A percentile compares a stretch with the other conserved stretches of the same genome.
phyloP scores from a whole-genome alignment of 2,329 filamentous ascomycete species.

The Sporothrix mexicana region DNA sequence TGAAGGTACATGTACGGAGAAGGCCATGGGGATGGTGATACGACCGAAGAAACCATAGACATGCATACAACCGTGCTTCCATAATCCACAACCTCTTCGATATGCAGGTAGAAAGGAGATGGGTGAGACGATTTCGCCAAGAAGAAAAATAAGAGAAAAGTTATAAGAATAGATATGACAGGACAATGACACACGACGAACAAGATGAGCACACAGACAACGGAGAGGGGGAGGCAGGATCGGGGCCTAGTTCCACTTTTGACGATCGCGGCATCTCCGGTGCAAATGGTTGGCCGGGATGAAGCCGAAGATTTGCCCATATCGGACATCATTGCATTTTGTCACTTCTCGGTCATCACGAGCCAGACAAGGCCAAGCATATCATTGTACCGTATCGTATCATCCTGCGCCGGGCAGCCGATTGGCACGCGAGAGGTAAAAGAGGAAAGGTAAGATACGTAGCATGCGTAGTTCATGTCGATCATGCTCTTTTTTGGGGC shows the following conservation, averaged over 20 bases:
- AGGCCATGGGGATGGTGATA: conserved; percentile 13
- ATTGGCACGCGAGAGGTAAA: background rate
- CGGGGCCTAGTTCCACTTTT: background rate
- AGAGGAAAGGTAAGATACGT: too few species aligned
- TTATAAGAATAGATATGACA: background rate
- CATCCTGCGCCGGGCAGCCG: background rate
- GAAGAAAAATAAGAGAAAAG: background rate
- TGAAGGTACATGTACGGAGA: background rate
- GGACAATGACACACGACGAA: background rate
- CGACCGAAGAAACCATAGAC: background rate
- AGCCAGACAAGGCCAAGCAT: background rate
- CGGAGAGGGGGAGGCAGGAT: conserved; percentile 12
- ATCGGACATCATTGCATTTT: background rate
- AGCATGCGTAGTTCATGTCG: conserved; percentile 8
- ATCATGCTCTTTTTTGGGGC: background rate
- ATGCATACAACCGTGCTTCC: conserved; percentile 16
- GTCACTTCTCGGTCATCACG: background rate
- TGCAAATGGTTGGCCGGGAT: conserved; percentile 17
- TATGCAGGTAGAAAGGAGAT: conserved; percentile 14
- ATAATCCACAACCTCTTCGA: background rate
- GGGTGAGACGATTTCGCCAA: background rate
- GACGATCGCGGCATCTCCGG: conserved; percentile 24
- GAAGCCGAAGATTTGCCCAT: background rate
- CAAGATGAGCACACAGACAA: background rate
- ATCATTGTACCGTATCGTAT: background rate